These are phyloP conservation scores for Xylaria sp. DNA, from an alignment of 2,329 filamentous ascomycete species.

Conservation along the genomic window DNA sequence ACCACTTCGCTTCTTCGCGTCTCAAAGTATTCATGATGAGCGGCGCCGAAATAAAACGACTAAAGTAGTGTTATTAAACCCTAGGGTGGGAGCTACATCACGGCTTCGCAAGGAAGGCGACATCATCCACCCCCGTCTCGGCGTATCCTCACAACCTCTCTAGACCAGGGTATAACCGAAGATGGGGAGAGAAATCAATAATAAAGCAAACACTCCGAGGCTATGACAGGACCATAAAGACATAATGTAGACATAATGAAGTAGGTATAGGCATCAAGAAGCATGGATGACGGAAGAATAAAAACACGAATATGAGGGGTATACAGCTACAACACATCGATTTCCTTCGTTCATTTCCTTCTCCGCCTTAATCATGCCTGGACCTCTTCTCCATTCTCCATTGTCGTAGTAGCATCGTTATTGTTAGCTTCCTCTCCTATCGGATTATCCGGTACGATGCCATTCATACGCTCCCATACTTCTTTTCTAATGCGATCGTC, in stretches of 20 bases:
- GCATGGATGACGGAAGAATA: constrained; percentile 1
- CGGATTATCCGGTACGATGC: constrained; percentile 57
- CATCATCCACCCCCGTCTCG: neutral
- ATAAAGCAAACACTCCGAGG: constrained; percentile 29
- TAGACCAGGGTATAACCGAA: neutral
- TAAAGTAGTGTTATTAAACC: neutral
- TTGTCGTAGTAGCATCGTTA: constrained; percentile 24
- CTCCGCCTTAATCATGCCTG: constrained; percentile 22
- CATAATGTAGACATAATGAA: constrained; percentile 23
- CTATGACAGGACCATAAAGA: constrained; percentile 26
- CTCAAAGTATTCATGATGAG: neutral
- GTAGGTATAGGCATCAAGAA: constrained; percentile 14
- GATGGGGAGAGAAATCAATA: constrained; percentile 5
- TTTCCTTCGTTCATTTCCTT: constrained; percentile 17
- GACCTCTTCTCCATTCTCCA: constrained; percentile 35
- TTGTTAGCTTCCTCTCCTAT: constrained; percentile 51
- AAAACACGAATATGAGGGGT: constrained; percentile 28
- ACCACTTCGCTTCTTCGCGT: neutral
- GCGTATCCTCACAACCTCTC: neutral
- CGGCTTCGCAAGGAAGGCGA: neutral
- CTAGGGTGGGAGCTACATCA: neutral
- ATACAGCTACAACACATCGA: constrained; percentile 24
- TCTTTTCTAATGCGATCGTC: constrained; percentile 88
- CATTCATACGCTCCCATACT: constrained; percentile 75
- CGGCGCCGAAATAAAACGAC: neutral